These are phyloP conservation scores for Tagetes erecta DNA, from an alignment of 129 eudicot species.

Conservation along the genomic window DNA sequence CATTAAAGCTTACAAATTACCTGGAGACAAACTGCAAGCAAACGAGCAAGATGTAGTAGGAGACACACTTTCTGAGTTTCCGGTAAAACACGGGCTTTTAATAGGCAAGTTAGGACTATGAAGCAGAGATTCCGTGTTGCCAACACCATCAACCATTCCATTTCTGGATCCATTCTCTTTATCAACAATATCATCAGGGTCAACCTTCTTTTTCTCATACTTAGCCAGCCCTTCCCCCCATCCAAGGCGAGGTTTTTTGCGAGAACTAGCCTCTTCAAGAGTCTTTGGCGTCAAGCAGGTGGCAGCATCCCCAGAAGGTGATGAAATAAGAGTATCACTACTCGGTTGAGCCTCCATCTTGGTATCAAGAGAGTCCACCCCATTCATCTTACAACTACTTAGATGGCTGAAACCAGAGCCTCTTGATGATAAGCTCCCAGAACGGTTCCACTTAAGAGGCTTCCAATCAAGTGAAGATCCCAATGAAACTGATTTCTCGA, in stretches of 20 bases:
- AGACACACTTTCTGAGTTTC: conserved; percentile 63
- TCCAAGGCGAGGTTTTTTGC: conserved; percentile 93
- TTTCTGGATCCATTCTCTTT: conserved; percentile 45
- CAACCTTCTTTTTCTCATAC: conserved; percentile 91
- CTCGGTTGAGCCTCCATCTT: conserved; percentile 46
- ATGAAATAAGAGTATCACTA: conserved; percentile 35
- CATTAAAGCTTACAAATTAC: conserved; percentile 34
- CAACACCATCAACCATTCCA: conserved; percentile 32
- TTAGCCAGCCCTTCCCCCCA: conserved; percentile 99
- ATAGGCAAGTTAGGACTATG: conserved; percentile 38
- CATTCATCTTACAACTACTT: conserved; percentile 72
- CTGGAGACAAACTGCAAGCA: conserved; percentile 88
- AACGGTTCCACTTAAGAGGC: conserved; percentile 80
- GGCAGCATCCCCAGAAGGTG: conserved; percentile 62
- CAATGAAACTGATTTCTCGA: conserved; percentile 53
- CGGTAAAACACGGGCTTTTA: conserved; percentile 59
- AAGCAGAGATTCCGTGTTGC: conserved; percentile 45
- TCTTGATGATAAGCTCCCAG: conserved; percentile 80
- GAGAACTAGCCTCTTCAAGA: conserved; percentile 59
- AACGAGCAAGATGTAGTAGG: conserved; percentile 90
- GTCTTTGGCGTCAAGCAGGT: conserved; percentile 46
- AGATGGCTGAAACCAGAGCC: conserved; percentile 75
- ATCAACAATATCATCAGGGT: conserved; percentile 54
- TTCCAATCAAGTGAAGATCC: conserved; percentile 74
- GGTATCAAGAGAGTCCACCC: conserved; percentile 46